Base-by-base conservation (phyloP, 1,284 basidiomycete genomes). In the Kalmanozyma brasiliensis region DNA sequence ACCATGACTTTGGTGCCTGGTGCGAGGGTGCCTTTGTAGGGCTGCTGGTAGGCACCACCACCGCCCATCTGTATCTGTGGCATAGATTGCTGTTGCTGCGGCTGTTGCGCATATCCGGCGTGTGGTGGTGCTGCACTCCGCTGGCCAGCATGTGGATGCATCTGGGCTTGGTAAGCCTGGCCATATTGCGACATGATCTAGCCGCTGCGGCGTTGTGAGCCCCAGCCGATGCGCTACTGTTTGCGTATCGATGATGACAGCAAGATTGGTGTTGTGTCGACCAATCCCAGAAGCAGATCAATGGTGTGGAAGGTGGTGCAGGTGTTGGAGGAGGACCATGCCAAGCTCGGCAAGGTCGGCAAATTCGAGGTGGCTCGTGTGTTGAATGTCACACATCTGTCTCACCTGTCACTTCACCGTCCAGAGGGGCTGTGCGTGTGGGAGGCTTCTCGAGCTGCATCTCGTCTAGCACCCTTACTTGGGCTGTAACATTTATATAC, bases 1-100 rank as follows among this genome's bases (percentile, higher is more conserved):
- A 98, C 92, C 19, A 89, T 85, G 73, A 98, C 93, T 49, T 89
- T 87, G 81, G 96, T 94, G 4, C 95, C 95, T 0, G 87, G 86
- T 36, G 69, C 60, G 9, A 81, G 57, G 11, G 74, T 71, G 26
- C 68, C 68, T 43, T 71, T 71, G 51, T 65, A 71, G 9, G 62
- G 58, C 23, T 61, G 57, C 40, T 64, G 67, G 33, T 67, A 70
- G 17, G 49, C 48, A n/a, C 53, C 49, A n/a, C 53, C 49, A 14
- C 26, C 49, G 7, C 19, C 19, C 32, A 17, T 40, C 16, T 16
- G 26, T 47, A 47, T 51, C 17, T 42, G 23, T 13, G 45, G 55
- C 35, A 40, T 37, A 11, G 38, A 19, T 26, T 60, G 63, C 55
- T 57, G 52, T 22, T 55, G 63, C 43, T 46, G 49, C 29, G 51